Evolutionary conservation across 2,329 filamentous ascomycete species (phyloP), one percentile per base, ranked within the genome.

Genomic region (Cladophialophora bantiana): DNA sequence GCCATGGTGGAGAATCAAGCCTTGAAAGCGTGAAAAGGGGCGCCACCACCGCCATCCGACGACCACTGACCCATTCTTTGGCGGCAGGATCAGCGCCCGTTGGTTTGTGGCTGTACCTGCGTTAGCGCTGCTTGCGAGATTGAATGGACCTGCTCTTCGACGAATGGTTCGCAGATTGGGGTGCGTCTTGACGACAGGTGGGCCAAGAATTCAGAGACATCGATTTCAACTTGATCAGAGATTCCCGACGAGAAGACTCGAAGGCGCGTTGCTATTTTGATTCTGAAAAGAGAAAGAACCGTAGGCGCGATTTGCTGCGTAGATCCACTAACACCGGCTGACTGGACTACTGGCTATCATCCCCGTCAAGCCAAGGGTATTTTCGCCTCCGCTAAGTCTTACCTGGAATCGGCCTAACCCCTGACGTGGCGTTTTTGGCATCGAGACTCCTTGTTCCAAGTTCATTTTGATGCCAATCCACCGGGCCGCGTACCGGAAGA

Each of bases 41-140:
- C 59, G 59, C 59, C 48, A 61, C 48, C 58, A 50, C n/a, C 34
- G 59, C 48, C 59, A n/a, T 54, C 48, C 59, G 59, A 32, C 12
- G 53, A 18, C 48, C 59, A 61, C 45, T 32, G 12, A 38, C 18
- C 59, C 59, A 61, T 52, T 10, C n/a, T 10, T 40, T 40, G 13
- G 34, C 18, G n/a, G 32, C 42, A 61, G n/a, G 59, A 61, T 61
- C 59, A 38, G 48, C 59, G 59, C n/a, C 45, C 59, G 42, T 35
- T 53, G 61, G 61, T 45, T 65, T 59, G 55, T 58, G 62, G 62
- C 62, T 65, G 62, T 65, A 52, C 62, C 62, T 65, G 62, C 56
- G 32, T 60, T 59, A 65, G 56, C 50, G 62, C 32, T 18, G 38
- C 36, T 26, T 20, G 56, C 32, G 56, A 65, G 56, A 65, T 65